phyloP scores from a whole-genome alignment of 768 basidiomycete species.

The Rhodotorula graminis region DNA sequence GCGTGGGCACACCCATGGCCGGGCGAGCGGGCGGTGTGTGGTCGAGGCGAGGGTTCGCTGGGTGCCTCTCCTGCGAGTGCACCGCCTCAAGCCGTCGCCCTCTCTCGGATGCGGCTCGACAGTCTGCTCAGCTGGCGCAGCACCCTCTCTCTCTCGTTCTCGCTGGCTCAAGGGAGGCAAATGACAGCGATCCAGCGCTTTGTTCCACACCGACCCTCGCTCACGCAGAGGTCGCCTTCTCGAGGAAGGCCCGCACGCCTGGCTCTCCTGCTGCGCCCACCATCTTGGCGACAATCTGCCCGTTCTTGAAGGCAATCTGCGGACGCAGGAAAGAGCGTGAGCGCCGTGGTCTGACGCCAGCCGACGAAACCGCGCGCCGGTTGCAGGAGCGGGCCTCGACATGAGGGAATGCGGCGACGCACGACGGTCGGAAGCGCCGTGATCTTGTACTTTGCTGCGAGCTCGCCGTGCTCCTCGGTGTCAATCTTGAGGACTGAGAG shows the following conservation, averaged over 20 bases:
- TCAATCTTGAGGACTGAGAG: constrained; percentile 32
- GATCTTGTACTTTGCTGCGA: constrained; percentile 31
- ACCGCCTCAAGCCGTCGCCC: not conserved
- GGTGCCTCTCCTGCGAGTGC: too few relatives aligned
- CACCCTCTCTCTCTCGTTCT: too few relatives aligned
- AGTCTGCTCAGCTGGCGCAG: too few relatives aligned
- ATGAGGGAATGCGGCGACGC: not conserved
- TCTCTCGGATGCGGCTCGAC: not conserved
- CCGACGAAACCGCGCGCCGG: too few relatives aligned
- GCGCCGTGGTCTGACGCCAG: not conserved
- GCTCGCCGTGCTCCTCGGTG: constrained; percentile 25
- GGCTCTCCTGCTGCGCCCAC: constrained; percentile 19
- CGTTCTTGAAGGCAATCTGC: constrained; percentile 36
- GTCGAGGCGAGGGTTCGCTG: not conserved
- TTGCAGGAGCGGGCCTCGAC: too few relatives aligned
- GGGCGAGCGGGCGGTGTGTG: not conserved
- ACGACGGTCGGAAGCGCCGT: constrained; percentile 26
- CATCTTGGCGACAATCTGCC: constrained; percentile 25
- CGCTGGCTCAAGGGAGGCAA: not conserved
- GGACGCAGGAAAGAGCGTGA: not conserved
- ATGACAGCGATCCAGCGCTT: constrained; percentile 6
- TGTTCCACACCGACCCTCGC: not conserved
- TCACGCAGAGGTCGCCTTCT: constrained; percentile 14
- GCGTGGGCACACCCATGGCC: constrained; percentile 22
- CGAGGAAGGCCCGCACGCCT: constrained; percentile 25